phyloP scores from a whole-genome alignment of 441 rosid species.

The Oxalis stricta region DNA sequence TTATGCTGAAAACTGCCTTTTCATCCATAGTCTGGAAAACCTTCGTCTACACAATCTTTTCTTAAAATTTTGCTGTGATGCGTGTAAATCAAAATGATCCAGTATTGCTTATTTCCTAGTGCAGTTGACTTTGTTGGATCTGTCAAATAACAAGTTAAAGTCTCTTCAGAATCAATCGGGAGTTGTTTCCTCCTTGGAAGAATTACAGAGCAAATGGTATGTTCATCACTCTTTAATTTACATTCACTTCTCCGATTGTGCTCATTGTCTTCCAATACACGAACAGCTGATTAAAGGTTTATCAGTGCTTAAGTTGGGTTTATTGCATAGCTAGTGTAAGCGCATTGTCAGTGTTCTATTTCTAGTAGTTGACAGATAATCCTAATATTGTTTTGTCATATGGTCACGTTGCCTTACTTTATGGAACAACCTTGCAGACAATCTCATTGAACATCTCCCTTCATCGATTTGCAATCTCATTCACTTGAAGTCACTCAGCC shows the following conservation, averaged over 20 bases:
- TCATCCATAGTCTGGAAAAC: too few relatives aligned
- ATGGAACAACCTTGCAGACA: slow-evolving; percentile 46
- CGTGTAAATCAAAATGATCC: slow-evolving; percentile 6
- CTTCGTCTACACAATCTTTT: not conserved
- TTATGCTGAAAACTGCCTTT: too few relatives aligned
- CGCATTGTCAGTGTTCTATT: too few relatives aligned
- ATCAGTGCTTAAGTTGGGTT: too few relatives aligned
- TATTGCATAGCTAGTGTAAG: too few relatives aligned
- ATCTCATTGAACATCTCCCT: slow-evolving; percentile 63
- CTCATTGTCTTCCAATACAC: not conserved
- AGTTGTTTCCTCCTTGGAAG: slow-evolving; percentile 91
- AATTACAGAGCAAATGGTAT: slow-evolving; percentile 80
- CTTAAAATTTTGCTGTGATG: not conserved
- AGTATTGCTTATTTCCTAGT: slow-evolving; percentile 13
- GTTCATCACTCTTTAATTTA: slow-evolving; percentile 2
- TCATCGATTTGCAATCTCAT: slow-evolving; percentile 61
- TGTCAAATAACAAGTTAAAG: slow-evolving; percentile 75
- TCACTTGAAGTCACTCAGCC: slow-evolving; percentile 66
- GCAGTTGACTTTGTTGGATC: slow-evolving; percentile 79
- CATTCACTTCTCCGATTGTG: not conserved
- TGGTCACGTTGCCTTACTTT: not conserved
- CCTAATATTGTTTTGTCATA: not conserved
- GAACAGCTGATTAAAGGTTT: not conserved
- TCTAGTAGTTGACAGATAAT: not conserved
- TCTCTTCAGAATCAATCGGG: slow-evolving; percentile 83